Percentiles rank a stretch among this genome's conserved stretches.
phyloP scores from a whole-genome alignment of 257 asterid genomes.

The Linderniella brevidens region DNA sequence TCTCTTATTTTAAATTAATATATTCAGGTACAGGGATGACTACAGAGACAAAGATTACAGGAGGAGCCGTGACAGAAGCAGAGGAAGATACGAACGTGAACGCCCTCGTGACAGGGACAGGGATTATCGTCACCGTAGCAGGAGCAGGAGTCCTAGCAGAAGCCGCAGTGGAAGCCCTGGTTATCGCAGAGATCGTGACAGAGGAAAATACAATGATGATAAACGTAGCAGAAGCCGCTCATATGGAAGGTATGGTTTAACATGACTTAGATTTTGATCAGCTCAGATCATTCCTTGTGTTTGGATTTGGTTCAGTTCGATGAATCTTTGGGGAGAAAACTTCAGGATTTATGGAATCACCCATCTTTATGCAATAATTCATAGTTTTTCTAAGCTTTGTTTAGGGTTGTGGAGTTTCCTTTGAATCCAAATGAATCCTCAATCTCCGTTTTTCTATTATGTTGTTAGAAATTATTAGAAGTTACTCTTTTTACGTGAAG shows the following conservation, averaged over 20 bases:
- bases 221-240: constrained; percentile 68
- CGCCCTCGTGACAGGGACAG: constrained; percentile 50
- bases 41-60: constrained; percentile 27
- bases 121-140: constrained; percentile 33
- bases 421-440: no score
- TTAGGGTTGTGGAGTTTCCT: no score
- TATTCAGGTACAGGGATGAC: constrained; percentile 19
- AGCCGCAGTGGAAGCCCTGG: constrained; percentile 64
- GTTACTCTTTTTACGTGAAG: no score
- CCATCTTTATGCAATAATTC: no score
- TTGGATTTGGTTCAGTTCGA: no score
- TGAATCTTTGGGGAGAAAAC: no score
- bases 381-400: no score
- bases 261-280: not conserved
- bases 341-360: no score
- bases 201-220: constrained; percentile 59
- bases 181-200: constrained; percentile 51
- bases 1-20: not conserved
- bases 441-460: no score
- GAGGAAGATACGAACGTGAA: constrained; percentile 63
- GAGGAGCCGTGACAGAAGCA: constrained; percentile 67
- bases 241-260: constrained; percentile 39
- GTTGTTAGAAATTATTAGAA: no score
- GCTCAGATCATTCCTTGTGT: no score
- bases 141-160: constrained; percentile 35